Conservation (phyloP, 2,329 filamentous ascomycete genomes). For the Immersiporthe knoxdaviesiana region DNA sequence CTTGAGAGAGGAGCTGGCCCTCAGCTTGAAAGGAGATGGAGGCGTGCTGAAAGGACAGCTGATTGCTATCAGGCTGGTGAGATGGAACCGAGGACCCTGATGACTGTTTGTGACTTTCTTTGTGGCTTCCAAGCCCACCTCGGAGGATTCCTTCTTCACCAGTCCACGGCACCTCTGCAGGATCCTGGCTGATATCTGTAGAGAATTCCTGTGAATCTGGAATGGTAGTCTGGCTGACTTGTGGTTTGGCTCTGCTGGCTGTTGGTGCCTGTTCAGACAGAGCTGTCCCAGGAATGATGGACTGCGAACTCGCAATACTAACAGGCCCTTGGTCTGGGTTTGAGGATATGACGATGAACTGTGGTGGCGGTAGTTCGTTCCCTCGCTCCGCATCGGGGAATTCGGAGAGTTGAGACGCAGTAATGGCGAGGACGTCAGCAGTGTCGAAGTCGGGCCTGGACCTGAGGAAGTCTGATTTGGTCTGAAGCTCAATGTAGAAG, state of each 20-base stretch:
- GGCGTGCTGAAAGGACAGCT: conserved; percentile 21
- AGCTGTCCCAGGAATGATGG: background rate
- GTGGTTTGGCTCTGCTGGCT: conserved; percentile 18
- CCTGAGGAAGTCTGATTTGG: conserved; percentile 28
- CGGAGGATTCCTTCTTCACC: conserved; percentile 33
- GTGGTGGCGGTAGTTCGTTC: conserved; percentile 24
- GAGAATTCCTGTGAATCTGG: conserved; percentile 48
- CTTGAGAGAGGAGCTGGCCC: background rate
- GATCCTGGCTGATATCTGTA: conserved; percentile 17
- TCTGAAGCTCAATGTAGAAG: conserved; percentile 26
- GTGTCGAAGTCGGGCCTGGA: conserved; percentile 31
- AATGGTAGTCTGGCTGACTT: conserved; percentile 43
- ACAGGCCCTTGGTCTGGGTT: conserved; percentile 30
- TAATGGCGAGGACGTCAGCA: conserved; percentile 30
- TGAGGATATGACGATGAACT: conserved; percentile 25
- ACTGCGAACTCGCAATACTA: conserved; percentile 20
- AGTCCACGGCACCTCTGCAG: conserved; percentile 31
- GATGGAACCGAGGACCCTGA: conserved; percentile 26
- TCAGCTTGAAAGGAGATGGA: conserved; percentile 1
- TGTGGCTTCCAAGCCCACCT: conserved; percentile 3
- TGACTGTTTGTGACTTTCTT: conserved; percentile 10
- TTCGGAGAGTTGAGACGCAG: conserved; percentile 27
- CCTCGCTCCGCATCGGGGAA: conserved; percentile 10
- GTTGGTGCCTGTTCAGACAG: background rate
- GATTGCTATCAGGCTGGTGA: conserved; percentile 22